A percentile compares a stretch with the other conserved stretches of the same genome.
Conservation (phyloP, 78 protist genomes). For the Pigoraptor vietnamica region DNA sequence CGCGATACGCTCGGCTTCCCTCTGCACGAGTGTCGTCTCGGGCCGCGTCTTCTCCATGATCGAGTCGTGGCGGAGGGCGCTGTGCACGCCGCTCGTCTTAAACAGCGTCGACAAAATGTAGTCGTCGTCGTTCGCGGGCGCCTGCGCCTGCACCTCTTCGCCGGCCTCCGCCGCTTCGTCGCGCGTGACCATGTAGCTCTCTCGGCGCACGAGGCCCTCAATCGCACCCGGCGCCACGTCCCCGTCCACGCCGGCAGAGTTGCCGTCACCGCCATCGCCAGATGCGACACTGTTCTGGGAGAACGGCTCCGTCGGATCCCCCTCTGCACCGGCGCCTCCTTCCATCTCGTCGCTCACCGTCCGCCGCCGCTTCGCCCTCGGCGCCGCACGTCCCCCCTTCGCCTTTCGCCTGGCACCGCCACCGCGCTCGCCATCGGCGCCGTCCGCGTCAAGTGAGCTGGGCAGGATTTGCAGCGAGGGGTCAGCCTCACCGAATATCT, state of each 20-base stretch:
- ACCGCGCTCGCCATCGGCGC: not conserved
- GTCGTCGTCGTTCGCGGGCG: not conserved
- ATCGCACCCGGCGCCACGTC: not conserved
- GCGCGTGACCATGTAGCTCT: not conserved
- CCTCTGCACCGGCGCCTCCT: not conserved
- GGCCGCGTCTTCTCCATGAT: not conserved
- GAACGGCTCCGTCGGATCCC: too few species aligned
- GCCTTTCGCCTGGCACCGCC: not conserved
- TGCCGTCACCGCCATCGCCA: too few species aligned
- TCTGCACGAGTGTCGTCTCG: not conserved
- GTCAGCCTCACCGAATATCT: not conserved
- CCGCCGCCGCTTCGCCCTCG: too few species aligned
- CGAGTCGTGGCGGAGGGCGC: conserved; percentile 27
- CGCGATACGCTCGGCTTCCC: conserved; percentile 18
- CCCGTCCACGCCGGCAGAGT: not conserved
- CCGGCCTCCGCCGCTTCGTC: not conserved
- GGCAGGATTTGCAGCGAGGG: not conserved
- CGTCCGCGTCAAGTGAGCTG: not conserved
- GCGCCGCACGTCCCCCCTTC: not conserved
- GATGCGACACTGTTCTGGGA: too few species aligned
- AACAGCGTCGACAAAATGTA: not conserved
- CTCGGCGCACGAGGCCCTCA: not conserved
- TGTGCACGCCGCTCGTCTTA: not conserved
- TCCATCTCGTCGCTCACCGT: not conserved
- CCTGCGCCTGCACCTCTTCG: not conserved